Base-by-base conservation (phyloP, 2,329 filamentous ascomycete genomes). In the Cercospora brassicicola region DNA sequence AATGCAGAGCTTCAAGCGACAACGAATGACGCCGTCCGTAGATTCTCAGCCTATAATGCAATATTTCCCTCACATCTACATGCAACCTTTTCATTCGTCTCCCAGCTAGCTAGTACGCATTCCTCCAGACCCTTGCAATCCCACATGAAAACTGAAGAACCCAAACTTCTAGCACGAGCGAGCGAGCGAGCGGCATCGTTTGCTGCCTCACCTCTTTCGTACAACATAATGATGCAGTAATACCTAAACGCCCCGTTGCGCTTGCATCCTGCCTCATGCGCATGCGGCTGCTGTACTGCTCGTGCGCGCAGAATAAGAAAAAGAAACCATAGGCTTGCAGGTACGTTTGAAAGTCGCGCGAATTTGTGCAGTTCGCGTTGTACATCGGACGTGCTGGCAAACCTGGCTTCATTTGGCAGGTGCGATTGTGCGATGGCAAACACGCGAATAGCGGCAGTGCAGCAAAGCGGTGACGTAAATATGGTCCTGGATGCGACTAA, bases 401-500 rank as follows among this genome's bases (percentile, higher is more conserved):
- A 57, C 33, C 31, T 30, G 28, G 55, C 28, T 59, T 9, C 15
- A 13, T 23, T 23, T 59, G 55, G 55, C 55, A 36, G 55, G 28
- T 59, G 31, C 55, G n/a, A 59, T 36, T 36, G 55, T 59, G n/a
- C 55, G 15, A 59, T 59, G 28, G 55, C 30, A 33, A 59, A 36
- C 55, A 23, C 30, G 55, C 55, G 55, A 36, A 13, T n/a, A 10
- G 30, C 28, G n/a, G 28, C 55, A 59, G 28, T 20, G 31, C 55
- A 33, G 30, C 55, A 36, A 59, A 59, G 55, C 55, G 55, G 55
- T 36, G 55, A 36, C 55, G 55, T 20, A n/a, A 15, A 28, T 13
- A 20, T 31, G 55, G 55, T 36, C 55, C 28, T 13, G n/a, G 4
- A 23, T 59, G 55, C 55, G 55, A 59, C 55, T 59, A 59, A 59